phyloP scores from a whole-genome alignment of 768 basidiomycete species.

The Leccinum fibrillosum region DNA sequence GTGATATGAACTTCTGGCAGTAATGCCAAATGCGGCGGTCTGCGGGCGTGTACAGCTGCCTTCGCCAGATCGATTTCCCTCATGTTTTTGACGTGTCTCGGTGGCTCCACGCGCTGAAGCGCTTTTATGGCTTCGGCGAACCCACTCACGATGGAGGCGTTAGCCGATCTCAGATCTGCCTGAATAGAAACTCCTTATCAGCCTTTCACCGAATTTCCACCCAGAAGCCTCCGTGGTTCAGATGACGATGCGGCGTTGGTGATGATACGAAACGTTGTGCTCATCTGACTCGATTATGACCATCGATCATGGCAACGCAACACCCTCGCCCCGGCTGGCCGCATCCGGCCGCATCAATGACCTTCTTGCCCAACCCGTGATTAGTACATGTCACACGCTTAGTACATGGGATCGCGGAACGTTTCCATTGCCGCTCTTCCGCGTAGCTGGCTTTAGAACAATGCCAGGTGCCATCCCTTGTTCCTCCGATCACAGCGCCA shows the following conservation, averaged over 20 bases:
- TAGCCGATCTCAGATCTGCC: conserved; percentile 25
- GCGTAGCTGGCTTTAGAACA: conserved; percentile 9
- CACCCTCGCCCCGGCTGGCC: conserved; percentile 5
- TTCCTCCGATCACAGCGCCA: conserved; percentile 16
- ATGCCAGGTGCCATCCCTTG: not conserved
- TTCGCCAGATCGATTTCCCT: conserved; percentile 16
- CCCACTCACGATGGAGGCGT: conserved; percentile 16
- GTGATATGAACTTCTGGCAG: not conserved
- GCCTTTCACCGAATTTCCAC: conserved; percentile 24
- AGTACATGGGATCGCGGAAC: conserved; percentile 19
- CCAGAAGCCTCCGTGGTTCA: conserved; percentile 4
- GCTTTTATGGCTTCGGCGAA: conserved; percentile 18
- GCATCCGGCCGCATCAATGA: conserved; percentile 11
- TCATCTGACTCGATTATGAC: conserved; percentile 24
- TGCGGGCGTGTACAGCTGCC: conserved; percentile 8
- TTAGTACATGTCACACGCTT: not conserved
- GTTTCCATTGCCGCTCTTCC: conserved; percentile 23
- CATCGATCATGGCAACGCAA: conserved; percentile 15
- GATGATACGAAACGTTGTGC: conserved; percentile 5
- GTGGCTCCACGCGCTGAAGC: conserved; percentile 12
- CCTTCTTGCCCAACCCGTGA: conserved; percentile 1
- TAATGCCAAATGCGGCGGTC: conserved; percentile 12
- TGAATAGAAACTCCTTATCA: conserved; percentile 25
- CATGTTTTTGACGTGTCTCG: conserved; percentile 28
- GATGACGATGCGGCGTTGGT: not conserved